These are phyloP conservation scores for Plasmodium sp. DNA, from an alignment of 169 alveolate species.

Conservation along the genomic window DNA sequence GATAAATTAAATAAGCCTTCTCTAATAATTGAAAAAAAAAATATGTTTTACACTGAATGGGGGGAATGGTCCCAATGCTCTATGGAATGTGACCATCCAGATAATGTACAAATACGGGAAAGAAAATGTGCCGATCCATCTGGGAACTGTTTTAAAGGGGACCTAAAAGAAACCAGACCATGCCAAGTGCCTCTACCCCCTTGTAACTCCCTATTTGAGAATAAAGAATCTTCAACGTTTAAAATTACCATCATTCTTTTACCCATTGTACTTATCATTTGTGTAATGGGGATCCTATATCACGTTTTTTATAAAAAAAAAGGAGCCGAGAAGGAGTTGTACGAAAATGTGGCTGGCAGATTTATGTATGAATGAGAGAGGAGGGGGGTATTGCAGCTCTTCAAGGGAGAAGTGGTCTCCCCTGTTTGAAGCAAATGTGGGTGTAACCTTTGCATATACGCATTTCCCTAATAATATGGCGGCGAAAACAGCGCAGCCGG, in stretches of 20 bases:
- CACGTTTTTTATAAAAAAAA: conserved; percentile 40
- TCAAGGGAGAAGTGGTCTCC: neutral
- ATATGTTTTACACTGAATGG: conserved; percentile 51
- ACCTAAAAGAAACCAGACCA: conserved; percentile 56
- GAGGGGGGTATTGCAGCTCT: neutral
- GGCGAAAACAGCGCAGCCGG: neutral
- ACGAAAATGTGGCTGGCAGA: conserved; percentile 71
- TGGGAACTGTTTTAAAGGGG: conserved; percentile 66
- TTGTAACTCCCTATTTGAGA: conserved; percentile 16
- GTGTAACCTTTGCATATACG: neutral
- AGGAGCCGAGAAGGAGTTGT: conserved; percentile 71
- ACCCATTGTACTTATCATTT: conserved; percentile 23
- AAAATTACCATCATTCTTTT: conserved; percentile 20
- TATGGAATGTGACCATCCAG: conserved; percentile 56
- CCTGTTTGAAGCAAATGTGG: neutral
- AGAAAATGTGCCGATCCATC: conserved; percentile 17
- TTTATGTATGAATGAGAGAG: conserved; percentile 34
- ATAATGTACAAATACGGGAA: conserved; percentile 68
- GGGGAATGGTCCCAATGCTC: conserved; percentile 72
- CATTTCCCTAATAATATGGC: neutral
- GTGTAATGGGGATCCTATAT: conserved; percentile 25
- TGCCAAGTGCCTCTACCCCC: conserved; percentile 39
- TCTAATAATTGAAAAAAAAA: conserved; percentile 41
- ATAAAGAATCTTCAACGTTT: conserved; percentile 22
- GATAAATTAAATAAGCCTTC: conserved; percentile 44